Conservation (phyloP, 1,284 basidiomycete species). For the Apiotrichum mycotoxinovorans region DNA sequence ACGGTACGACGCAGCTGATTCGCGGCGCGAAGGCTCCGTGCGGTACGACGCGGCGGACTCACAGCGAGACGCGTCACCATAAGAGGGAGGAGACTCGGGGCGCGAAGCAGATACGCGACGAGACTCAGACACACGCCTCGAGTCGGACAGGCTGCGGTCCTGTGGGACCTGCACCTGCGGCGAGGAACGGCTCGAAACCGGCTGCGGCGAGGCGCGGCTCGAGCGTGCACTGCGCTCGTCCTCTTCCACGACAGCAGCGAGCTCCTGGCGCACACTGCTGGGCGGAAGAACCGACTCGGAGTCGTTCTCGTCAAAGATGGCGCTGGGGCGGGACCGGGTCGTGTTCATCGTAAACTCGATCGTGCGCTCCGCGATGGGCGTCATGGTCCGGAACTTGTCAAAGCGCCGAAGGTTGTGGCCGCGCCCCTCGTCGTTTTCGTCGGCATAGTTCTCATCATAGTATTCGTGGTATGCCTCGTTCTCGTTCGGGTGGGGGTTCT, state of each 20-base stretch:
- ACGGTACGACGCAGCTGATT: background rate
- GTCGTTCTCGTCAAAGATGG: background rate
- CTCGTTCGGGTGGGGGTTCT: background rate
- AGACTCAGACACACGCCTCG: background rate
- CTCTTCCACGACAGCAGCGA: conserved; percentile 18
- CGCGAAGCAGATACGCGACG: background rate
- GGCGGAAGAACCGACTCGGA: background rate
- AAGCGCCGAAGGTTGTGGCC: background rate
- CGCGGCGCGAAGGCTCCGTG: background rate
- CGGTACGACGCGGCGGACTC: no score
- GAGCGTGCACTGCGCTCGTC: conserved; percentile 22
- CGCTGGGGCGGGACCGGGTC: conserved; percentile 2
- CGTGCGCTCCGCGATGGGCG: conserved; percentile 89
- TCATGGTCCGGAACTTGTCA: conserved; percentile 65
- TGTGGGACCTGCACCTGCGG: background rate
- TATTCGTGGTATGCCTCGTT: conserved; percentile 6
- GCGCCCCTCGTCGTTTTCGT: conserved; percentile 17
- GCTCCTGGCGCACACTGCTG: background rate
- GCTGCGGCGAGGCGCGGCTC: conserved; percentile 10
- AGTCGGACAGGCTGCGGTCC: background rate
- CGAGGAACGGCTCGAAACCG: conserved; percentile 12
- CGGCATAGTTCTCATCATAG: conserved; percentile 21
- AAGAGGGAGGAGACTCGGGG: background rate
- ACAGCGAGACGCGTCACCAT: background rate
- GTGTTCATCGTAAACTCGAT: conserved; percentile 66